Conservation (phyloP, 83 land plant species). For the Picea mariana region DNA sequence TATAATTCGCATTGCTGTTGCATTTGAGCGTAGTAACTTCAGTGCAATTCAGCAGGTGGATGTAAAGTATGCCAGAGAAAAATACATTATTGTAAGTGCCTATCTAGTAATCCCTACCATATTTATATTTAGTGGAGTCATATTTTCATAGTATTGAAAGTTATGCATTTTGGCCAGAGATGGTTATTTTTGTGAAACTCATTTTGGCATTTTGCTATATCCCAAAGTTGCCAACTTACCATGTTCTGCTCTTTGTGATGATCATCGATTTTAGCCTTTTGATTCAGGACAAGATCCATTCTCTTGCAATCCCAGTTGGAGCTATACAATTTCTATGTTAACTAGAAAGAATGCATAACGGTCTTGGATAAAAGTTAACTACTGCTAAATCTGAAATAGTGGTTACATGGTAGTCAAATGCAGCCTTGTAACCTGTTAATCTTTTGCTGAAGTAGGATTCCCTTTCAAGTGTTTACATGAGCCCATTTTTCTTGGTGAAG, state of each 20-base stretch:
- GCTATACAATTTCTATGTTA: not conserved
- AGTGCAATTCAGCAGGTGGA: slow-evolving; percentile 2
- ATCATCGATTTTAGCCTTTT: not conserved
- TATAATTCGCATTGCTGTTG: slow-evolving; percentile 16
- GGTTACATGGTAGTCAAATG: not conserved
- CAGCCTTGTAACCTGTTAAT: no score
- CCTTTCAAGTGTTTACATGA: not conserved
- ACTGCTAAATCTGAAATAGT: not conserved
- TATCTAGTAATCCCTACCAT: not conserved
- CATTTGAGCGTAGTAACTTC: slow-evolving; percentile 13
- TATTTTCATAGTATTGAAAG: not conserved
- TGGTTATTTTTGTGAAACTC: not conserved
- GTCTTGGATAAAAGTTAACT: not conserved
- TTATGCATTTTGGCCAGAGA: not conserved
- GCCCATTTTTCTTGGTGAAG: not conserved
- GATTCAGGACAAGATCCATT: not conserved
- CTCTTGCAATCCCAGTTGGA: no score
- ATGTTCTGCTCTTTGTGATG: not conserved
- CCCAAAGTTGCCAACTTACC: not conserved
- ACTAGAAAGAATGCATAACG: not conserved
- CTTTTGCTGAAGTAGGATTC: not conserved
- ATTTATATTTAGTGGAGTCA: not conserved
- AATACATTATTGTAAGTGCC: slow-evolving; percentile 11
- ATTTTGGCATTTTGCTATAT: not conserved
- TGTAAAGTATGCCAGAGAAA: slow-evolving; percentile 3